phyloP scores from a whole-genome alignment of 2,329 filamentous ascomycete species.

The Aspergillus sp. region DNA sequence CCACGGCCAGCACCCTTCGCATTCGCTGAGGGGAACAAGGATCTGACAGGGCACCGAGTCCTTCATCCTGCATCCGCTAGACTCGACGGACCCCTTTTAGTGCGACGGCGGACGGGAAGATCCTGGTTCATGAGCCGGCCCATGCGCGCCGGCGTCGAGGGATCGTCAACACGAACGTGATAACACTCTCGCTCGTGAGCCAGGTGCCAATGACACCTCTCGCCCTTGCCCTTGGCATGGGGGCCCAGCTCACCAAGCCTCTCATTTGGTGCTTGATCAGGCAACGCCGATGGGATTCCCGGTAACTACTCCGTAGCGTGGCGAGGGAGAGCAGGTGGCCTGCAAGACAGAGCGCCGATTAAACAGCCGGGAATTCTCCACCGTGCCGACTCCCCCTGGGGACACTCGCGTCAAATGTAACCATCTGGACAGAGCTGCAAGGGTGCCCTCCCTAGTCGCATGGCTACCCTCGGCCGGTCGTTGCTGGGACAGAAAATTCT shows the following conservation, averaged over 20 bases:
- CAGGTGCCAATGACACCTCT: background rate
- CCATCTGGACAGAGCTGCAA: background rate
- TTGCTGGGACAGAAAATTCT: background rate
- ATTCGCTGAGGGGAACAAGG: background rate
- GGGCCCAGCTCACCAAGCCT: background rate
- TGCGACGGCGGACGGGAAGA: background rate
- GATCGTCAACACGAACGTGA: background rate
- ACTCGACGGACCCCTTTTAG: background rate
- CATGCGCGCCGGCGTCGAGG: background rate
- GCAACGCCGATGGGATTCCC: background rate
- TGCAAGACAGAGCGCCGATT: background rate
- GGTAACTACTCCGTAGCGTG: background rate
- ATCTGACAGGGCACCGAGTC: background rate
- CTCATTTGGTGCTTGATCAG: background rate
- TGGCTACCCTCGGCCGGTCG: background rate
- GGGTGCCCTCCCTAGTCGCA: background rate
- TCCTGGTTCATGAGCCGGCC: background rate
- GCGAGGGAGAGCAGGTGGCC: background rate
- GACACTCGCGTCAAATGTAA: background rate
- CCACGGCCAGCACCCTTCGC: background rate
- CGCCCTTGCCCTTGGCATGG: background rate
- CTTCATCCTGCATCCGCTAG: background rate
- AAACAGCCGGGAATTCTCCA: background rate
- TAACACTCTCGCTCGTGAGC: too few species aligned
- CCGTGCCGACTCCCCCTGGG: too few species aligned